Percentiles rank a stretch among this genome's conserved stretches.
Evolutionary conservation across 164 flowering plant species (phyloP).

Genomic region (Kingdonia uniflora): DNA sequence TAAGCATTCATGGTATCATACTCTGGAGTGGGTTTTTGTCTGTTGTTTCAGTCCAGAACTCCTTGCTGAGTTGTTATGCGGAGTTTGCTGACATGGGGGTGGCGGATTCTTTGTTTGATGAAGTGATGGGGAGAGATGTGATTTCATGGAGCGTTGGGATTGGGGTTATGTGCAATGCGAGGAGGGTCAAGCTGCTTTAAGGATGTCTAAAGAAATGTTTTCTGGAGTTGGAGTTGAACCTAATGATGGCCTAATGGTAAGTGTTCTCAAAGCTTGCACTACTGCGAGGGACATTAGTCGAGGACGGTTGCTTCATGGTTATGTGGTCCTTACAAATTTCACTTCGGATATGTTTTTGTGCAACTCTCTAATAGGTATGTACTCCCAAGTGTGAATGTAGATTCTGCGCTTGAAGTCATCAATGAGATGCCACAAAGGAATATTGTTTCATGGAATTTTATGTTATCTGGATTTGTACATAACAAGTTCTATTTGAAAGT

Average conservation of each 20-base stretch:
- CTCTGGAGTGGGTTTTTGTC: slow-evolving; percentile 38
- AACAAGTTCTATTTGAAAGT: slow-evolving; percentile 35
- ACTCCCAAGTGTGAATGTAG: slow-evolving; percentile 40
- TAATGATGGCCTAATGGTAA: slow-evolving; percentile 47
- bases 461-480: slow-evolving; percentile 53
- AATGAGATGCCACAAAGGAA: slow-evolving; percentile 44
- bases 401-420: slow-evolving; percentile 43
- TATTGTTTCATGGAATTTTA: slow-evolving; percentile 75
- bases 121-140: slow-evolving; percentile 65
- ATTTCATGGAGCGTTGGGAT: slow-evolving; percentile 84
- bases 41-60: slow-evolving; percentile 47
- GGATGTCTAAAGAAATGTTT: slow-evolving; percentile 42
- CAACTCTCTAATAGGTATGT: slow-evolving; percentile 69
- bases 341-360: slow-evolving; percentile 45
- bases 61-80: slow-evolving; percentile 42
- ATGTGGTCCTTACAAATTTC: slow-evolving; percentile 39
- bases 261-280: slow-evolving; percentile 56
- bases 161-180: slow-evolving; percentile 35
- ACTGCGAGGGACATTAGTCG: slow-evolving; percentile 16
- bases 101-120: slow-evolving; percentile 53
- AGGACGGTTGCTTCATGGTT: slow-evolving; percentile 43
- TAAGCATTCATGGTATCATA: slow-evolving; percentile 42
- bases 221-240: slow-evolving; percentile 20
- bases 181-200: slow-evolving; percentile 30
- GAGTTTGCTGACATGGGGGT: slow-evolving; percentile 16